Evolutionary conservation across 2,329 filamentous ascomycete genomes (phyloP).

Genomic region (Pseudogymnoascus sp.): DNA sequence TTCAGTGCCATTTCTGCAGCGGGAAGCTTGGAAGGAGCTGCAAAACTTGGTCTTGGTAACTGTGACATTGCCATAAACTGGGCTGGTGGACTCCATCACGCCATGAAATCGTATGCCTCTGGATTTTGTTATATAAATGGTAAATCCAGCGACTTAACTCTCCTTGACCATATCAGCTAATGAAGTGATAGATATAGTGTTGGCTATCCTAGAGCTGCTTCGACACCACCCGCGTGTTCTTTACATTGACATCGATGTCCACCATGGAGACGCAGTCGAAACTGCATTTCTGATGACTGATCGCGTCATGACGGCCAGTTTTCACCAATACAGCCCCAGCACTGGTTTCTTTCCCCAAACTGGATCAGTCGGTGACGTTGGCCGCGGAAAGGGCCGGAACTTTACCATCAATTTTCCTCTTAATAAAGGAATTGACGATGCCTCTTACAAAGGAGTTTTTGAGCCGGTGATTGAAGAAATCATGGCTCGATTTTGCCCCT

Average conservation of each 20-base stretch:
- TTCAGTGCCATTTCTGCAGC: constrained; percentile 94
- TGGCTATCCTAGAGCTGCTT: constrained; percentile 86
- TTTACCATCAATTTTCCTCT: constrained; percentile 88
- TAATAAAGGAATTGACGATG: constrained; percentile 84
- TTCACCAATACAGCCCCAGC: constrained; percentile 76
- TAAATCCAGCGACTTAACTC: constrained; percentile 33
- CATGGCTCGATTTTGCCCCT: constrained; percentile 78
- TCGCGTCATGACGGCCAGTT: constrained; percentile 85
- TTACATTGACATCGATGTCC: constrained; percentile 94
- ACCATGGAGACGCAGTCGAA: constrained; percentile 88
- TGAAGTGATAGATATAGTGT: constrained; percentile 70
- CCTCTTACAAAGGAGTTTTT: constrained; percentile 84
- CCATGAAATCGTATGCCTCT: constrained; percentile 91
- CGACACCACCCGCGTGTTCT: constrained; percentile 90
- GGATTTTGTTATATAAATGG: constrained; percentile 99
- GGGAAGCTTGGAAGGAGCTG: constrained; percentile 87
- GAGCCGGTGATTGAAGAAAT: constrained; percentile 80
- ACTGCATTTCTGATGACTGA: constrained; percentile 91
- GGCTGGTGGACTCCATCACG: constrained; percentile 94
- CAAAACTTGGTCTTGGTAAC: constrained; percentile 79
- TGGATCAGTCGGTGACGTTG: constrained; percentile 76
- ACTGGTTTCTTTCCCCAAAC: constrained; percentile 85
- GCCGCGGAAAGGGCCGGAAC: constrained; percentile 79
- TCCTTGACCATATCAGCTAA: constrained; percentile 32
- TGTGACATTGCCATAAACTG: constrained; percentile 98